Conservation (phyloP, 2,329 filamentous ascomycete species). For the Nemania bipapillata region DNA sequence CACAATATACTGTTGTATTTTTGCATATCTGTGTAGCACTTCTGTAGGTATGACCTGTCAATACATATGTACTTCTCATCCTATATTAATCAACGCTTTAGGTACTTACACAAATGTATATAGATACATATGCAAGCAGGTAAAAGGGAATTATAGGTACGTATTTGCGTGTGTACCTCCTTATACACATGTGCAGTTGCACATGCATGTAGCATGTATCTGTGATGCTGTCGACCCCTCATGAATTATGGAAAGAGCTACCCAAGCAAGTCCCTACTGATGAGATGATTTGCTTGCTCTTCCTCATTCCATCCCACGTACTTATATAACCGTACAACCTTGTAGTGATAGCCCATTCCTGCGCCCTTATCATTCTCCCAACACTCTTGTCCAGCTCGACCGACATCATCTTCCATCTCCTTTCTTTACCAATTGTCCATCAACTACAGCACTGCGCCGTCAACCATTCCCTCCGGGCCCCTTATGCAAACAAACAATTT, state of each 20-base stretch:
- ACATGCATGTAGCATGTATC: not conserved
- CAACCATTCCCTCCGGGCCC: not conserved
- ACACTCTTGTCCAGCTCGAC: not conserved
- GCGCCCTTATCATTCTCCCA: not conserved
- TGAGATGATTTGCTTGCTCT: not conserved
- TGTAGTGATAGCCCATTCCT: not conserved
- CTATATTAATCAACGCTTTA: no score
- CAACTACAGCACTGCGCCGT: not conserved
- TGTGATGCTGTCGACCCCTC: not conserved
- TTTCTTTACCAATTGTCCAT: not conserved
- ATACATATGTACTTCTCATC: no score
- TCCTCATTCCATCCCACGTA: not conserved
- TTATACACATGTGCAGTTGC: not conserved
- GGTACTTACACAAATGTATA: no score
- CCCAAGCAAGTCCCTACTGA: not conserved
- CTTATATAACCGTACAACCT: conserved; percentile 4
- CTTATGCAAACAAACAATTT: not conserved
- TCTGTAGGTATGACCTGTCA: no score
- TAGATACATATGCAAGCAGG: no score
- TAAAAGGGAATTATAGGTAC: not conserved
- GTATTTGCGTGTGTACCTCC: not conserved
- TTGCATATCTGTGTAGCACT: no score
- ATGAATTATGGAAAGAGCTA: not conserved
- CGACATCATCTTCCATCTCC: not conserved
- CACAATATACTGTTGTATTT: no score